Evolutionary conservation across 352 stramenopile species (phyloP).

Genomic region (Pythium coloratum): DNA sequence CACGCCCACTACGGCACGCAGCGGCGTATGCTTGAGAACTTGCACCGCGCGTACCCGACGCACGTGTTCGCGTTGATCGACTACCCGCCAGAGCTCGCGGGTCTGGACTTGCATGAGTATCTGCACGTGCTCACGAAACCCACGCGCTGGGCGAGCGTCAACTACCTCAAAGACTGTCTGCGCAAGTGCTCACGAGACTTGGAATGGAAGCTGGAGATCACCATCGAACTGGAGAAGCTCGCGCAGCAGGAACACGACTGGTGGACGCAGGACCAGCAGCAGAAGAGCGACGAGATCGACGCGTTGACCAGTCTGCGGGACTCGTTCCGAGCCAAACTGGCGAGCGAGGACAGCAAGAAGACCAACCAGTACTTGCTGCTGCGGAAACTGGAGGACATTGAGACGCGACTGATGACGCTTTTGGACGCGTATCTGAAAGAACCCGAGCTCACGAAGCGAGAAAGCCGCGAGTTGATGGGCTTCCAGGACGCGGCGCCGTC

Average conservation of each 20-base stretch:
- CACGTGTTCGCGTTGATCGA: conserved; percentile 57
- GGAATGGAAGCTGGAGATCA: conserved; percentile 77
- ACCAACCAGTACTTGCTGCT: conserved; percentile 52
- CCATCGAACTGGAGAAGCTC: conserved; percentile 66
- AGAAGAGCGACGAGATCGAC: conserved; percentile 76
- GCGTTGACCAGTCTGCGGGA: conserved; percentile 67
- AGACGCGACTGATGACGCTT: conserved; percentile 59
- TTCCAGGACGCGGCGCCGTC: conserved; percentile 16
- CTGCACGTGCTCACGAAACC: conserved; percentile 49
- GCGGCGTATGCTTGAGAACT: conserved; percentile 27
- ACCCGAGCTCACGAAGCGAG: conserved; percentile 37
- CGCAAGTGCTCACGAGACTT: conserved; percentile 73
- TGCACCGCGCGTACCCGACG: conserved; percentile 26
- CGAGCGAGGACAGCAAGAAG: conserved; percentile 28
- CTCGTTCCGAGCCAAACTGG: conserved; percentile 67
- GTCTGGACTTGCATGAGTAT: conserved; percentile 64
- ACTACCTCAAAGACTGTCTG: conserved; percentile 81
- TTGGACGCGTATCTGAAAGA: conserved; percentile 64
- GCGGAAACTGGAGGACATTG: conserved; percentile 80
- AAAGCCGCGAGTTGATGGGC: conserved; percentile 23
- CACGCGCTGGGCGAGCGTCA: conserved; percentile 78
- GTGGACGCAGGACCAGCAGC: conserved; percentile 45
- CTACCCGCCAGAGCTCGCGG: conserved; percentile 67
- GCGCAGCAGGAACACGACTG: conserved; percentile 60
- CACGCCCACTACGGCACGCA: conserved; percentile 38